These are phyloP conservation scores for Microdochium bolleyi DNA, from an alignment of 2,329 filamentous ascomycete species.

Conservation along the genomic window DNA sequence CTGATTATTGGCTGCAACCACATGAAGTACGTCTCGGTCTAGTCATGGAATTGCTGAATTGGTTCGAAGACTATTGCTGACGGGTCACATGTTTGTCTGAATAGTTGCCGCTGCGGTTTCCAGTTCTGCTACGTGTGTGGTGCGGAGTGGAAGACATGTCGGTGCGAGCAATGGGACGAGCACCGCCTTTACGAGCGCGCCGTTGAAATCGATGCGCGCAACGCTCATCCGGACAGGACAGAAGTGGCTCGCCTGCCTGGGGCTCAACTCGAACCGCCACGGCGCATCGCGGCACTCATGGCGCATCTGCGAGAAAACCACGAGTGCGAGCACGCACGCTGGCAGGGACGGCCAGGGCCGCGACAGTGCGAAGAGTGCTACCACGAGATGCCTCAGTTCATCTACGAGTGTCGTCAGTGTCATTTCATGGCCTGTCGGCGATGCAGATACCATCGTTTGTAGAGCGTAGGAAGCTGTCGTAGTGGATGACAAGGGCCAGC, in stretches of 20 bases:
- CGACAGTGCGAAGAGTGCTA: conserved; percentile 12
- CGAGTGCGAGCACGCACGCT: conserved; percentile 27
- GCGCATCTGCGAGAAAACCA: conserved; percentile 25
- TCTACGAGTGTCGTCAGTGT: conserved; percentile 39
- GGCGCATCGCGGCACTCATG: conserved; percentile 11
- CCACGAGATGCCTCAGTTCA: conserved; percentile 25
- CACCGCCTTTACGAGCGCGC: conserved; percentile 21
- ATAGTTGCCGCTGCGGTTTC: conserved; percentile 34
- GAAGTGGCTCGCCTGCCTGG: background rate
- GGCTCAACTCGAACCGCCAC: background rate
- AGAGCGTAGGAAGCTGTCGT: background rate
- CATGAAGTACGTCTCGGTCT: conserved; percentile 38
- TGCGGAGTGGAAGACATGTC: conserved; percentile 27
- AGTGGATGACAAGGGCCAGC: background rate
- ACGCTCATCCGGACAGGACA: background rate
- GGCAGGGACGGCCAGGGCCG: conserved; percentile 15
- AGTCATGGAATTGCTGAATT: background rate
- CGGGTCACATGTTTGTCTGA: background rate
- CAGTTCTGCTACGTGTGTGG: conserved; percentile 46
- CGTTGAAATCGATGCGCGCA: conserved; percentile 19
- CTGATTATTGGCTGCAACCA: conserved; percentile 44
- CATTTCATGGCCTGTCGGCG: conserved; percentile 33
- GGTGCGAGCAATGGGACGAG: conserved; percentile 30
- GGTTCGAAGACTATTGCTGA: background rate
- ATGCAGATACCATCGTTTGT: conserved; percentile 36